Evolutionary conservation across 169 alveolate species (phyloP).

Genomic region (Plasmodium adleri): DNA sequence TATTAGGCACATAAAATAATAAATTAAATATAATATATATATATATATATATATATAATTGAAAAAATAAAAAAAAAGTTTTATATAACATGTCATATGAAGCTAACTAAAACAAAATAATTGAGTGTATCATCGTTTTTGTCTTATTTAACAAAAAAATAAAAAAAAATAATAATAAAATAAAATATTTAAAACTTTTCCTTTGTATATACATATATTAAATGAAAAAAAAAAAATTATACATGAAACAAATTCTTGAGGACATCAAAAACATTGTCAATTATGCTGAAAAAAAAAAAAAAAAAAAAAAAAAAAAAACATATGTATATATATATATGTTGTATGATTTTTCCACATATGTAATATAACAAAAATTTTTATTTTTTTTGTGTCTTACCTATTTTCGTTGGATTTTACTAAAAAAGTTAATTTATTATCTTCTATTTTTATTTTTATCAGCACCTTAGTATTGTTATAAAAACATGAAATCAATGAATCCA

Average conservation of each 20-base stretch:
- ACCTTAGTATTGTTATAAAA: slow-evolving; percentile 42
- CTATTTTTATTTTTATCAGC: slow-evolving; percentile 62
- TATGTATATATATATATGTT: background rate
- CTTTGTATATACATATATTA: slow-evolving; percentile 7
- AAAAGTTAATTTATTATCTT: slow-evolving; percentile 68
- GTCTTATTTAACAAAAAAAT: slow-evolving; percentile 48
- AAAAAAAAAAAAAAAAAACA: slow-evolving; percentile 25
- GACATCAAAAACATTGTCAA: slow-evolving; percentile 63
- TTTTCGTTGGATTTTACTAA: slow-evolving; percentile 66
- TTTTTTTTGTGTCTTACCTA: slow-evolving; percentile 27
- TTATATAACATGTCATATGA: too few species aligned
- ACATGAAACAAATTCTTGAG: slow-evolving; percentile 65
- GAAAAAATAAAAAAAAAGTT: too few species aligned
- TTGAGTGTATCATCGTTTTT: slow-evolving; percentile 10
- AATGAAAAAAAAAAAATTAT: slow-evolving; percentile 4
- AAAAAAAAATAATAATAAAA: background rate
- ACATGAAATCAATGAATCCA: slow-evolving; percentile 58
- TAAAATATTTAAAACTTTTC: background rate
- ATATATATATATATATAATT: too few species aligned
- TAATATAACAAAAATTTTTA: background rate
- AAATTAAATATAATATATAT: too few species aligned
- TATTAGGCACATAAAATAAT: too few species aligned
- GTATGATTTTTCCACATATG: background rate
- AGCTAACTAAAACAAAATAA: slow-evolving; percentile 20
- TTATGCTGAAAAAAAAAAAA: slow-evolving; percentile 29